These are phyloP conservation scores for Antitrichia curtipendula DNA, from an alignment of 225 moss, liverwort and hornwort genomes.

Conservation along the genomic window DNA sequence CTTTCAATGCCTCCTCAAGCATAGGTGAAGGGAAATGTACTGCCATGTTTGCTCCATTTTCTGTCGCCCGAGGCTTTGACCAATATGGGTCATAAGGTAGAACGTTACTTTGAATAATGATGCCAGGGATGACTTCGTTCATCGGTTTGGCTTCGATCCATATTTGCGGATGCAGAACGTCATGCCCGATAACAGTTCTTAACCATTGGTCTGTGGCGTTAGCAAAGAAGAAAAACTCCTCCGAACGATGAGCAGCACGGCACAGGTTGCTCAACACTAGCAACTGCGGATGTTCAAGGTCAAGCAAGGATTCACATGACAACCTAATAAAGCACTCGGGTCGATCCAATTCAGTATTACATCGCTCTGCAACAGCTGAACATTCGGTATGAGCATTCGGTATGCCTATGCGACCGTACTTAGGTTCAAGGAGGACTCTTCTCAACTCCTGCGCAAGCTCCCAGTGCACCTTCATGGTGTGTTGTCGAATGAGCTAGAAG, in stretches of 20 bases:
- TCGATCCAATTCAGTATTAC: neutral
- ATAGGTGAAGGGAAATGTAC: neutral
- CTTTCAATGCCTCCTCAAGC: neutral
- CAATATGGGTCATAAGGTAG: neutral
- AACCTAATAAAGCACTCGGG: neutral
- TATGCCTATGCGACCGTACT: neutral
- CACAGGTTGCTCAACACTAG: neutral
- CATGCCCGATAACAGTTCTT: neutral
- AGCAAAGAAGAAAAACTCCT: neutral
- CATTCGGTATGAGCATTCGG: neutral
- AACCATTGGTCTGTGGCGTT: neutral
- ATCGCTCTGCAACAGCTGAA: neutral
- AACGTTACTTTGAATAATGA: neutral
- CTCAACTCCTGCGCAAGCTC: neutral
- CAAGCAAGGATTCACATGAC: neutral
- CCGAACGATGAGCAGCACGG: neutral
- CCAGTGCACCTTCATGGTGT: neutral
- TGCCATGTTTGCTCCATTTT: neutral
- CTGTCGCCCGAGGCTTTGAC: neutral
- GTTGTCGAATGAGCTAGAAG: neutral
- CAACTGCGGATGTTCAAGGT: neutral
- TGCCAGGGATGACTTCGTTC: neutral
- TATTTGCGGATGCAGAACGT: neutral
- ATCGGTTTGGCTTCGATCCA: neutral
- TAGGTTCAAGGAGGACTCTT: neutral